These are phyloP conservation scores for Crithidia sp. DNA, from an alignment of 208 protist species.

Conservation along the genomic window DNA sequence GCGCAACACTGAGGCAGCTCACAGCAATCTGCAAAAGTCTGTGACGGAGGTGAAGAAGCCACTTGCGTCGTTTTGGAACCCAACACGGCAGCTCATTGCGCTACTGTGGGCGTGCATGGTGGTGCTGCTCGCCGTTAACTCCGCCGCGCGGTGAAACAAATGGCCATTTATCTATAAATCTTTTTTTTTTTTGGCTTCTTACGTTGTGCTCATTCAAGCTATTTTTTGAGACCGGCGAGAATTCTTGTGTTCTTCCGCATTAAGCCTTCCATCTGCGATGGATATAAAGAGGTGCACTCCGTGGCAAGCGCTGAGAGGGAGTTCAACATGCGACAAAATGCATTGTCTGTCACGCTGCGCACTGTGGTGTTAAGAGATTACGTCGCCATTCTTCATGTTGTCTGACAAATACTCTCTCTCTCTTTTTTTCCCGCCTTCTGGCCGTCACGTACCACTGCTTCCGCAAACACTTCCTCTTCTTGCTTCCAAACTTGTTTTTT, in stretches of 20 bases:
- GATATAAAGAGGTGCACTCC: too few relatives aligned
- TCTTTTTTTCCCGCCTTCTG: too few relatives aligned
- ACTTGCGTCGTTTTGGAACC: conserved; percentile 64
- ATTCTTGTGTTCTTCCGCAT: conserved; percentile 11
- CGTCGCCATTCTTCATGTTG: too few relatives aligned
- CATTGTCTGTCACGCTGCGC: too few relatives aligned
- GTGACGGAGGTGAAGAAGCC: conserved; percentile 67
- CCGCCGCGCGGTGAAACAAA: conserved; percentile 32
- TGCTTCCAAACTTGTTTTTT: too few relatives aligned
- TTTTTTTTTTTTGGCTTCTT: neutral
- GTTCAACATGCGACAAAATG: too few relatives aligned
- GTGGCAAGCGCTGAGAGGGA: too few relatives aligned
- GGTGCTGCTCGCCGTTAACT: conserved; percentile 63
- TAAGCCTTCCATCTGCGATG: too few relatives aligned
- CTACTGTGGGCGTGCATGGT: conserved; percentile 74
- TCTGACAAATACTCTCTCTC: too few relatives aligned
- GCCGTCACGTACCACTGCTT: too few relatives aligned
- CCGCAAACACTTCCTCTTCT: too few relatives aligned
- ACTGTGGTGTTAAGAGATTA: too few relatives aligned
- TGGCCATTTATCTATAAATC: neutral
- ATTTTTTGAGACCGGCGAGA: neutral
- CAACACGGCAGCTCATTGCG: conserved; percentile 77
- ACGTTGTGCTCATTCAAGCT: neutral
- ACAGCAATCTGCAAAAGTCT: conserved; percentile 68
- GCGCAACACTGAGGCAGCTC: conserved; percentile 70